Evolutionary conservation across 2,329 filamentous ascomycete species (phyloP).

Genomic region (Ophiocordyceps camponoti-floridani): DNA sequence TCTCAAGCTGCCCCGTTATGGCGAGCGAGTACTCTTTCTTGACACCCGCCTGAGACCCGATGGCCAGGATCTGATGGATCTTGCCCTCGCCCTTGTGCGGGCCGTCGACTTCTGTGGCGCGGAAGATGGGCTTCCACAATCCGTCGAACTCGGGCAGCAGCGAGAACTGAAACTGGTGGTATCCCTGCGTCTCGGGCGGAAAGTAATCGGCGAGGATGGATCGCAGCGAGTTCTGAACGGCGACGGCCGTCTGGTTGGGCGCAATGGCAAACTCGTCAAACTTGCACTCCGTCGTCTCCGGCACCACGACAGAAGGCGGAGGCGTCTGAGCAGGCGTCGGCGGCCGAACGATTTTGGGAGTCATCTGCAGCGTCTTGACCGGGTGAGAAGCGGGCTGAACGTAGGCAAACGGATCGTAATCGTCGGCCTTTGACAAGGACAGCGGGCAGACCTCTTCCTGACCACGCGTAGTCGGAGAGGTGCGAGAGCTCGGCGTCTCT

Average conservation of each 20-base stretch:
- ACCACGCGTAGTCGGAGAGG: neutral
- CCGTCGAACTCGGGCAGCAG: conserved; percentile 28
- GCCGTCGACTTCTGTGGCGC: conserved; percentile 13
- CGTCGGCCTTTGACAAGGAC: conserved; percentile 7
- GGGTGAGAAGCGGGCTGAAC: conserved; percentile 9
- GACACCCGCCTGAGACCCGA: conserved; percentile 38
- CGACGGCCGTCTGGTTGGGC: conserved; percentile 27
- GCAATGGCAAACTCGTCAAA: conserved; percentile 26
- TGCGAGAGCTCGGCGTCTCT: conserved; percentile 8
- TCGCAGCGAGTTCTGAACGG: conserved; percentile 38
- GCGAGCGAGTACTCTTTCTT: conserved; percentile 27
- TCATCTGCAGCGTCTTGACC: conserved; percentile 6
- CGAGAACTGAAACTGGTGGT: conserved; percentile 28
- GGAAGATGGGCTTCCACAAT: conserved; percentile 35
- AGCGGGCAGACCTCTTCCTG: neutral
- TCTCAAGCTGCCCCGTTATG: conserved; percentile 34
- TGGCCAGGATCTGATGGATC: conserved; percentile 40
- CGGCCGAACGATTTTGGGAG: conserved; percentile 12
- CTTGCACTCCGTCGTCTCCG: conserved; percentile 14
- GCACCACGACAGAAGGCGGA: conserved; percentile 11
- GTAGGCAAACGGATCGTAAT: conserved; percentile 30
- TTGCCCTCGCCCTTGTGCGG: conserved; percentile 13
- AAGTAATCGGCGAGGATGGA: conserved; percentile 32
- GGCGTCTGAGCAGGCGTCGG: conserved; percentile 27
- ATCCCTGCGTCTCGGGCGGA: conserved; percentile 25